phyloP scores from a whole-genome alignment of 306 rosid species.

The Coriaria nepalensis region DNA sequence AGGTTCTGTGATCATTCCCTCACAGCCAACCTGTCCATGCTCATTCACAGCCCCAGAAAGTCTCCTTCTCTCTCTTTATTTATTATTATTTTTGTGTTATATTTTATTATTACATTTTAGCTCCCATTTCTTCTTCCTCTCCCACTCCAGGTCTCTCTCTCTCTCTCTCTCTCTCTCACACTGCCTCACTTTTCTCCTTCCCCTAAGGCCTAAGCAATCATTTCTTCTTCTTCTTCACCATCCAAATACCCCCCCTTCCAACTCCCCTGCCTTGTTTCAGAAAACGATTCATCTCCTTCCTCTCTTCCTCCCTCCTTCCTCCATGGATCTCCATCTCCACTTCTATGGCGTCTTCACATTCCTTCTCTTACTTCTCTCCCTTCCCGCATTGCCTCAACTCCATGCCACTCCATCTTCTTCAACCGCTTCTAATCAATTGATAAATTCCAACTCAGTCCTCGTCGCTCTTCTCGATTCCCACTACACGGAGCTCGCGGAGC shows the following conservation, averaged over 20 bases:
- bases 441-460: conserved; percentile 84
- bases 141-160: background rate
- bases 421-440: conserved; percentile 20
- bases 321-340: conserved; percentile 44
- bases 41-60: background rate
- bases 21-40: no score
- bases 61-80: background rate
- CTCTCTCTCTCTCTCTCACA: background rate
- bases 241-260: background rate
- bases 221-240: background rate
- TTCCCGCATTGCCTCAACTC: conserved; percentile 25
- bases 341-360: conserved; percentile 39
- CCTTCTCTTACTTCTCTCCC: conserved; percentile 10
- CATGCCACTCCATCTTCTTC: conserved; percentile 26
- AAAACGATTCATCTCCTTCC: background rate
- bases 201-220: background rate
- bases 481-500: conserved; percentile 84
- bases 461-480: conserved; percentile 88
- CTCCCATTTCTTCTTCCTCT: conserved; percentile 1
- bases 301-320: conserved; percentile 11
- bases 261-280: background rate
- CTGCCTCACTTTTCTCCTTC: background rate
- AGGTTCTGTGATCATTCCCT: no score
- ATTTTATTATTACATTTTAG: background rate
- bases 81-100: background rate